These are phyloP conservation scores for Gracilaria gracilis DNA, from an alignment of 23 red algal genomes.

Conservation along the genomic window DNA sequence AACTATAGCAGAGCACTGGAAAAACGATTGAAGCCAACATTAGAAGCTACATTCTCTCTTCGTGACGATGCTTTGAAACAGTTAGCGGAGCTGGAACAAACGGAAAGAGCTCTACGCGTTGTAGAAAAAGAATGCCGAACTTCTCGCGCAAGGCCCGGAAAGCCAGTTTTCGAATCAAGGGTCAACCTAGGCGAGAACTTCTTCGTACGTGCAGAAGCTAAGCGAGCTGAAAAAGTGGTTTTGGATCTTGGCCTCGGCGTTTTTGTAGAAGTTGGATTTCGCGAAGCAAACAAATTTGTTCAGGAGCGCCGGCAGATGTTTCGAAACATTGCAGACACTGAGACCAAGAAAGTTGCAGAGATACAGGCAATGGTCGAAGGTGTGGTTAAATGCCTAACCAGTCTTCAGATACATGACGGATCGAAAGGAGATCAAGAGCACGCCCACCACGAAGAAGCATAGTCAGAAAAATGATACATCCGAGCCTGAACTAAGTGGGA, in stretches of 20 bases:
- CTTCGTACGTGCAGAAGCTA: slow-evolving; percentile 26
- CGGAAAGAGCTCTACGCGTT: slow-evolving; percentile 9
- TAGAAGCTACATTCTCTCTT: background rate
- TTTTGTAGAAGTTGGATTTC: slow-evolving; percentile 22
- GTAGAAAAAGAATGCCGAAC: slow-evolving; percentile 7
- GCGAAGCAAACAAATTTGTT: slow-evolving; percentile 10
- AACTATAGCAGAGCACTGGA: slow-evolving; percentile 37
- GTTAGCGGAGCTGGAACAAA: slow-evolving; percentile 38
- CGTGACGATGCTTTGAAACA: slow-evolving; percentile 23
- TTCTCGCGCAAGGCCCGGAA: background rate
- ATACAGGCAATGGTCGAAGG: slow-evolving; percentile 26
- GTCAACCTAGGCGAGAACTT: slow-evolving; percentile 55
- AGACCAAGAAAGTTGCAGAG: slow-evolving; percentile 17
- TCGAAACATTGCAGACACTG: slow-evolving; percentile 7
- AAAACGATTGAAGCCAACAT: slow-evolving; percentile 15
- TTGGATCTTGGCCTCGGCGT: slow-evolving; percentile 50
- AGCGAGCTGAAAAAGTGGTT: background rate
- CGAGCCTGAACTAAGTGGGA: background rate
- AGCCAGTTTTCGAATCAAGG: slow-evolving; percentile 20
- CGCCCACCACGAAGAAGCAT: background rate
- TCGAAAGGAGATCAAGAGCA: background rate
- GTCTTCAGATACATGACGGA: background rate
- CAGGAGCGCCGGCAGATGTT: slow-evolving; percentile 1
- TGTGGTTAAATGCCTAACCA: background rate
- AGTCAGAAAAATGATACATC: background rate